Conservation (phyloP, 2,329 filamentous ascomycete genomes). For the Cladosporium sp. region DNA sequence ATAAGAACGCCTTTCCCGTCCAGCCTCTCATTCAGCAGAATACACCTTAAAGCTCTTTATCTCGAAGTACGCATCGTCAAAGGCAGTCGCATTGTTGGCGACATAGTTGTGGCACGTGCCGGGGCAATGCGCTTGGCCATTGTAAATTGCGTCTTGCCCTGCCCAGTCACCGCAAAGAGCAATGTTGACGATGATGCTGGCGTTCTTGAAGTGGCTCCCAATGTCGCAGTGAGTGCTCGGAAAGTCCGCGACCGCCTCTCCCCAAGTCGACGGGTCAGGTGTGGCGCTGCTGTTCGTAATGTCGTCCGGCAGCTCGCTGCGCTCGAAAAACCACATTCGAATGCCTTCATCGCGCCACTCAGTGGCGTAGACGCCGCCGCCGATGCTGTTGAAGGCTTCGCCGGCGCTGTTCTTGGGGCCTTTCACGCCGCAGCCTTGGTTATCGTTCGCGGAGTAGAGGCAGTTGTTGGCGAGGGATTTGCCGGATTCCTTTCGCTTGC, state of each 20-base stretch:
- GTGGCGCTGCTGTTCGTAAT: slow-evolving; percentile 31
- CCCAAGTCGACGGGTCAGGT: slow-evolving; percentile 59
- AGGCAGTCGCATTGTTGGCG: slow-evolving; percentile 26
- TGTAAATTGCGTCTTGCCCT: slow-evolving; percentile 25
- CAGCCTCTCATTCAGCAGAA: slow-evolving; percentile 12
- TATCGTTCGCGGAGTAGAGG: slow-evolving; percentile 20
- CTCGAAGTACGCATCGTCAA: slow-evolving; percentile 34
- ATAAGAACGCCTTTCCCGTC: too few relatives aligned
- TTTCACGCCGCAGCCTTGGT: slow-evolving; percentile 27
- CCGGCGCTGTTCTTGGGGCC: slow-evolving; percentile 25
- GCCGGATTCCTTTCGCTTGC: slow-evolving; percentile 27
- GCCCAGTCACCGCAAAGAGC: slow-evolving; percentile 36
- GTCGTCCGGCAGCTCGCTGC: slow-evolving; percentile 27
- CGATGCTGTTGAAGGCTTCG: slow-evolving; percentile 24
- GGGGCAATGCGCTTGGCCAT: slow-evolving; percentile 23
- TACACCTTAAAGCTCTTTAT: slow-evolving; percentile 34
- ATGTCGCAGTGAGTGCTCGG: slow-evolving; percentile 35
- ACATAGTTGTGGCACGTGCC: slow-evolving; percentile 27
- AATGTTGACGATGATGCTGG: slow-evolving; percentile 33
- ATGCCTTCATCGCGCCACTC: slow-evolving; percentile 27
- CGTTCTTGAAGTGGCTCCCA: slow-evolving; percentile 30
- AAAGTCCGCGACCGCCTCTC: slow-evolving; percentile 58
- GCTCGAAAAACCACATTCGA: slow-evolving; percentile 30
- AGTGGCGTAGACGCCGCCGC: slow-evolving; percentile 30
- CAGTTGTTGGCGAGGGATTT: slow-evolving; percentile 24